phyloP scores from a whole-genome alignment of 192 early-diverging fungal species.

The Umbelopsis ramanniana region DNA sequence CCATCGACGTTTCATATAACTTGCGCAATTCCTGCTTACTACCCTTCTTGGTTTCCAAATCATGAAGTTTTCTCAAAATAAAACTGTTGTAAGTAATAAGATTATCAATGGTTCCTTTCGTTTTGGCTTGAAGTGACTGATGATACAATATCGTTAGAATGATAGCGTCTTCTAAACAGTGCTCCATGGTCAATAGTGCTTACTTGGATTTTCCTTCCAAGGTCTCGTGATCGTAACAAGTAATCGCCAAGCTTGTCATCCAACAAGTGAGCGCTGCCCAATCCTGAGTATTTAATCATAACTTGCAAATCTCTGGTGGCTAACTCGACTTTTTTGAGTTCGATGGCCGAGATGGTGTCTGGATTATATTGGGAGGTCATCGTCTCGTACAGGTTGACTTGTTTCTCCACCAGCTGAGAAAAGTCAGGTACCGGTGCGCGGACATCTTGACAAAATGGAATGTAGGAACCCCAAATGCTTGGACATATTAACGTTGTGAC shows the following conservation, averaged over 20 bases:
- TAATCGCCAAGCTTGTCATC: slow-evolving; percentile 45
- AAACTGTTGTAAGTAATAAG: slow-evolving; percentile 55
- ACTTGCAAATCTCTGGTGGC: slow-evolving; percentile 55
- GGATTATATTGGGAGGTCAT: slow-evolving; percentile 42
- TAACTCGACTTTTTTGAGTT: slow-evolving; percentile 53
- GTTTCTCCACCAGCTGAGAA: slow-evolving; percentile 50
- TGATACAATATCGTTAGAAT: slow-evolving; percentile 30
- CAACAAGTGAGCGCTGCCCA: slow-evolving; percentile 37
- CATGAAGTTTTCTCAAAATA: slow-evolving; percentile 38
- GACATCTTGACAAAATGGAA: slow-evolving; percentile 18
- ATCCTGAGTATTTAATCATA: slow-evolving; percentile 50
- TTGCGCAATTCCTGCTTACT: slow-evolving; percentile 34
- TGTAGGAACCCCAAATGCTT: slow-evolving; percentile 13
- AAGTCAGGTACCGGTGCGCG: slow-evolving; percentile 49
- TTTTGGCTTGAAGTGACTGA: slow-evolving; percentile 52
- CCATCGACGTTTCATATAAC: slow-evolving; percentile 42
- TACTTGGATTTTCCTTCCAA: slow-evolving; percentile 50
- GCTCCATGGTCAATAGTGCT: slow-evolving; percentile 23
- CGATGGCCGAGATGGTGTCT: slow-evolving; percentile 38
- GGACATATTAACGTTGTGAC: background rate
- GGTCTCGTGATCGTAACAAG: slow-evolving; percentile 38
- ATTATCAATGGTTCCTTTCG: slow-evolving; percentile 56
- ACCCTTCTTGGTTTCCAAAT: slow-evolving; percentile 36
- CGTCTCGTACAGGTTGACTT: slow-evolving; percentile 47
- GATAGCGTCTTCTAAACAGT: slow-evolving; percentile 40